phyloP scores from a whole-genome alignment of 495 filamentous ascomycete genomes.

The Tuber aestivum region DNA sequence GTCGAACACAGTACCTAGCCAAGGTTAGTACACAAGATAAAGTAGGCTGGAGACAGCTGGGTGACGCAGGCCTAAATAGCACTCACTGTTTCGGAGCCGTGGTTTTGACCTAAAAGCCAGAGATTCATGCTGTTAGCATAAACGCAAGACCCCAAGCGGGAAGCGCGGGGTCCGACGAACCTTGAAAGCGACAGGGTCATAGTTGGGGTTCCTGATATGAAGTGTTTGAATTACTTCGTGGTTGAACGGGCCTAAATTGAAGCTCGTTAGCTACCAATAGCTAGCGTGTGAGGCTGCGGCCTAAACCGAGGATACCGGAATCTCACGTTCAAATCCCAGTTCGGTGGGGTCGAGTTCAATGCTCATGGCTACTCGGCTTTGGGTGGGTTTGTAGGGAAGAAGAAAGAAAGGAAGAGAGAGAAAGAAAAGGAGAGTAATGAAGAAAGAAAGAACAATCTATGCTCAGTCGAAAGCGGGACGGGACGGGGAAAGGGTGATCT shows the following conservation, averaged over 20 bases:
- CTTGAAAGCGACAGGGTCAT: constrained; percentile 88
- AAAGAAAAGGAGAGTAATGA: constrained; percentile 8
- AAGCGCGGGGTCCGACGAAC: constrained; percentile 48
- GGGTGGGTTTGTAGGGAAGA: constrained; percentile 14
- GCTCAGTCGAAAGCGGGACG: constrained; percentile 32
- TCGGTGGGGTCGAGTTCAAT: constrained; percentile 86
- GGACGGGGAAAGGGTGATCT: constrained; percentile 9
- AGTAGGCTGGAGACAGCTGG: not conserved
- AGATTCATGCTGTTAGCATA: constrained; percentile 13
- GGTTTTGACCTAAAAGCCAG: constrained; percentile 75
- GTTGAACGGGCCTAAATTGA: constrained; percentile 73
- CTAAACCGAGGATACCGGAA: constrained; percentile 5
- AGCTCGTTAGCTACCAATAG: not conserved
- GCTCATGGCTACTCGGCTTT: constrained; percentile 61
- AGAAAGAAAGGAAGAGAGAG: too few relatives aligned
- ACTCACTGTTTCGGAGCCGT: constrained; percentile 97
- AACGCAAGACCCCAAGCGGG: constrained; percentile 35
- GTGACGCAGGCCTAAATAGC: not conserved
- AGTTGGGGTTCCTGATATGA: constrained; percentile 69
- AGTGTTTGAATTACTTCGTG: constrained; percentile 82
- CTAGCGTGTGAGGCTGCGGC: not conserved
- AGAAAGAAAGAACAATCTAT: constrained; percentile 9
- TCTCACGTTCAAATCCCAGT: constrained; percentile 85
- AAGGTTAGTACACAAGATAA: constrained; percentile 4
- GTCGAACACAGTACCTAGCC: constrained; percentile 89